Base-by-base conservation (phyloP, 2,329 filamentous ascomycete species). In the Stromatinia cepivora region DNA sequence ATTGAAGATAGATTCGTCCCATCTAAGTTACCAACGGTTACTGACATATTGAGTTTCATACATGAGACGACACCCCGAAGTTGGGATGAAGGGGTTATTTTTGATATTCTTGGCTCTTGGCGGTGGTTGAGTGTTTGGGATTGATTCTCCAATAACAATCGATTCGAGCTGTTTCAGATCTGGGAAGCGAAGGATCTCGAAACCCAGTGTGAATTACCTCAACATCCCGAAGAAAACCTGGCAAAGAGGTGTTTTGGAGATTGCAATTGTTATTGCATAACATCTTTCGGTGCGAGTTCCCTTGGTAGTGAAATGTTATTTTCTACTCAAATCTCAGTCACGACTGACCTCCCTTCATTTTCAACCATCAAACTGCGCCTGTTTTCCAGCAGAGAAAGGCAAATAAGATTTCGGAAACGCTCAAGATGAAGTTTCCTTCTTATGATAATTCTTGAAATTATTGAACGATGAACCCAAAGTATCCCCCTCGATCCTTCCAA, bases 11-110 rank as follows among this genome's bases (percentile, higher is more conserved):
- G 8, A 34, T 39, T 28, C 31, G 10, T 46, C 45, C 31, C 31
- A 67, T 39, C 22, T 59, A 22, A 39, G 15, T 59, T 52, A 2
- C 17, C 22, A 25, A 39, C 39, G 25, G 28, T 48, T 54, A 50
- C 39, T 48, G 25, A 56, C 57, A 63, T 59, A n/a, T 13, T n/a
- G 58, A 48, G 65, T 67, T 67, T 67, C 54, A 50, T 22, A 67
- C 65, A 59, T 59, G 28, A 67, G 64, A 66, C 58, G 64, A 50
- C 10, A 58, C 20, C 34, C 3, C 6, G 22, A n/a, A 56, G 25
- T 57, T 54, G 39, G 63, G 63, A 61, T 20, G 58, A 61, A 46
- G 39, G 25, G 58, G 25, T 22, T 46, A 46, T 61, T 61, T 46
- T 46, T 45, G 17, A 46, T 46, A 34, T 31, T 31, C 34, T 28